A percentile compares a stretch with the other conserved stretches of the same genome.
These are phyloP conservation scores for Pyrenochaeta sp. DNA, from an alignment of 2,329 filamentous ascomycete genomes.

Conservation along the genomic window DNA sequence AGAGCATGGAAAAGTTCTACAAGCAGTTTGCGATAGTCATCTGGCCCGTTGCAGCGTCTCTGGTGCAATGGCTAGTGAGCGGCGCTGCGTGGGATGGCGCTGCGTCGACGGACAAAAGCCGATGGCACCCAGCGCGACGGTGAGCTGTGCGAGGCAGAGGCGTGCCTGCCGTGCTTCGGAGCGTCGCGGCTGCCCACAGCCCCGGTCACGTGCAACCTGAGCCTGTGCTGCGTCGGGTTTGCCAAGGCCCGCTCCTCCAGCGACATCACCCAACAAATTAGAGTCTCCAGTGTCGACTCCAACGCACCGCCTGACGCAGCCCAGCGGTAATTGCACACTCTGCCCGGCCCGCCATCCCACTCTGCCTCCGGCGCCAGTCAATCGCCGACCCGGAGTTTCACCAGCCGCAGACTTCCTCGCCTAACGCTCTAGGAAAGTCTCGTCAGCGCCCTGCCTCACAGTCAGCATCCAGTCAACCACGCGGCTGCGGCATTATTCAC, in stretches of 20 bases:
- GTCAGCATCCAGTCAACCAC: conserved; percentile 14
- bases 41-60: neutral
- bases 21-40: neutral
- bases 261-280: conserved; percentile 28
- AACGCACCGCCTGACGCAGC: conserved; percentile 16
- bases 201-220: conserved; percentile 12
- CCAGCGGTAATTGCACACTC: conserved; percentile 23
- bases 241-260: conserved; percentile 13
- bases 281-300: too few species aligned
- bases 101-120: too few species aligned
- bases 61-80: too few species aligned
- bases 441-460: conserved; percentile 9
- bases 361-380: conserved; percentile 19
- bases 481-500: conserved; percentile 25
- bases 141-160: too few species aligned
- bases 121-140: too few species aligned
- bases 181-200: conserved; percentile 3
- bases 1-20: conserved; percentile 2
- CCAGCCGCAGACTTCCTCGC: conserved; percentile 9
- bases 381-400: conserved; percentile 17
- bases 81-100: too few species aligned
- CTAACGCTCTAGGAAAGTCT: conserved; percentile 17
- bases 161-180: neutral
- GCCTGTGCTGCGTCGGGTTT: conserved; percentile 5
- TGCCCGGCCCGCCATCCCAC: conserved; percentile 37